A percentile compares a stretch with the other conserved stretches of the same genome.
These are phyloP conservation scores for Lathyrus oleraceus DNA, from an alignment of 306 rosid genomes.

Conservation along the genomic window DNA sequence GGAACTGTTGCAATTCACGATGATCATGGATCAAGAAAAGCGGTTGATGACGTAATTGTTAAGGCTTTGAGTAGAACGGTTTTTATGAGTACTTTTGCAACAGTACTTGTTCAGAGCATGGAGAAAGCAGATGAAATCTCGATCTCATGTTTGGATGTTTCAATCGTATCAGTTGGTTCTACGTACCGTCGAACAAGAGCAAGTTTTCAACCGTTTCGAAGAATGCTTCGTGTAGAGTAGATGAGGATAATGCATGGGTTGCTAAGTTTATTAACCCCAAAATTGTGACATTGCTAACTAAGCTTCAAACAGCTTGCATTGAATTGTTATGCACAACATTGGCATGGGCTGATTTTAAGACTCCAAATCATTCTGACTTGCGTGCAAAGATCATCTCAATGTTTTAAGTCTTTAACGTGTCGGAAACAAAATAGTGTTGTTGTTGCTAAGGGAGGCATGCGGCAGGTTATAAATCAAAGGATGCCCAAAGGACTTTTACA, in stretches of 20 bases:
- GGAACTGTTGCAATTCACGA: constrained; percentile 69
- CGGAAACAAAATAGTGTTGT: constrained; percentile 97
- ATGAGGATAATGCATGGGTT: constrained; percentile 82
- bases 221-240: constrained; percentile 83
- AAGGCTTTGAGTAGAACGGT: constrained; percentile 55
- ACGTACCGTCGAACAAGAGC: constrained; percentile 66
- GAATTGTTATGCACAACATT: constrained; percentile 95
- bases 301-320: constrained; percentile 94
- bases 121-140: constrained; percentile 74
- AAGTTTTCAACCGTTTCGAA: constrained; percentile 67
- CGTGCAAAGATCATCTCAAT: constrained; percentile 95
- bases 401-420: constrained; percentile 96
- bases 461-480: constrained; percentile 98
- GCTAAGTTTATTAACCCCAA: constrained; percentile 92
- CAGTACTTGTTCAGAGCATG: constrained; percentile 81
- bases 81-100: constrained; percentile 92
- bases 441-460: constrained; percentile 96
- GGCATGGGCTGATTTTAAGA: constrained; percentile 99
- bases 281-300: constrained; percentile 82
- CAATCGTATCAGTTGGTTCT: constrained; percentile 84
- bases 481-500: constrained; percentile 97
- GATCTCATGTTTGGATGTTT: constrained; percentile 69
- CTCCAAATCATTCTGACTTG: constrained; percentile 88
- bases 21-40: constrained; percentile 77
- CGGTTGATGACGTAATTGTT: constrained; percentile 74